Evolutionary conservation across 495 filamentous ascomycete species (phyloP), one percentile per base, ranked within the genome.

Genomic region (Neurospora terricola): DNA sequence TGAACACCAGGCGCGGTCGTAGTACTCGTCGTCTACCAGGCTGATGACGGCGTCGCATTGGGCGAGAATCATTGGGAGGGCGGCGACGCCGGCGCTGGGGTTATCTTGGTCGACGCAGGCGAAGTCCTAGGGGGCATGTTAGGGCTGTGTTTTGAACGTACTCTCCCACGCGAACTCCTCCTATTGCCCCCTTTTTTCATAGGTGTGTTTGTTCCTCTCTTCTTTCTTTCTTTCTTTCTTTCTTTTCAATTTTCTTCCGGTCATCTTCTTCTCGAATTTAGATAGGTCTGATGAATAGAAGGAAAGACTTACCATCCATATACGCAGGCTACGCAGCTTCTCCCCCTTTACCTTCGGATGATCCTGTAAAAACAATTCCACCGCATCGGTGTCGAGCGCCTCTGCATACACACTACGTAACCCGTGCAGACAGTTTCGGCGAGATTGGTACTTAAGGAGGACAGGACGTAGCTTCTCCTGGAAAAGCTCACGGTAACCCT

Each of bases 401-500:
- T 71, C 48, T 5, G 76, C 76, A 36, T 79, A 79, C 21, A 70
- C 72, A 16, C 42, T 70, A 2, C 78, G 72, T 11, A 79, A 59
- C 14, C n/a, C 70, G 21, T 72, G 69, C 5, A 72, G 48, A 70
- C 45, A 71, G 37, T 54, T 12, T 36, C n/a, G n/a, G n/a, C n/a
- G n/a, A n/a, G n/a, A n/a, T n/a, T n/a, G n/a, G n/a, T n/a, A n/a
- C n/a, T n/a, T n/a, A n/a, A n/a, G n/a, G n/a, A n/a, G 75, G 5
- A 78, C 38, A 7, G 76, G 77, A 9, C 79, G 72, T 4, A 80
- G 70, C 39, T 77, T 76, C 18, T 78, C 79, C 40, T 82, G 80
- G 42, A 80, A 78, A 1, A 82, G 69, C 73, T 81, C 73, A 8
- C 80, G 75, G 70, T 82, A 82, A 1, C 66, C 70, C 69, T 79